Percentiles rank a stretch among this genome's conserved stretches.
Evolutionary conservation across 805 yeast species (phyloP).

Genomic region (Barnettozyma sp.): DNA sequence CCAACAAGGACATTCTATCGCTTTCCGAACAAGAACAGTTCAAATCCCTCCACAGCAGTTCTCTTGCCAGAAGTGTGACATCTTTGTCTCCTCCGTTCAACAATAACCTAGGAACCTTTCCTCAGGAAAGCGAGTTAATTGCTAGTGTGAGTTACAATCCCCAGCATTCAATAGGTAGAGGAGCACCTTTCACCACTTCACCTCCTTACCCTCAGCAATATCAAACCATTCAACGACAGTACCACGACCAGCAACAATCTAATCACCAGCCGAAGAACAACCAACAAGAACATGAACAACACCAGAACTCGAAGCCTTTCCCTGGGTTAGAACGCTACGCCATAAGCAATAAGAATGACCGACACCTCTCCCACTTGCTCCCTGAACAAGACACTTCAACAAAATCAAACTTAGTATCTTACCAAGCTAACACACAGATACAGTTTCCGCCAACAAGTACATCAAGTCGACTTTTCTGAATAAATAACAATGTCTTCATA

Average conservation of each 20-base stretch:
- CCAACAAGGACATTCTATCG: too few relatives aligned
- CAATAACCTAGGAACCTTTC: not conserved
- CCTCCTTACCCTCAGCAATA: not conserved
- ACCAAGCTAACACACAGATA: not conserved
- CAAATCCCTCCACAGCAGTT: not conserved
- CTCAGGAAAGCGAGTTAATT: not conserved
- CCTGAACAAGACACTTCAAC: not conserved
- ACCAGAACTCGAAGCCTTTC: not conserved
- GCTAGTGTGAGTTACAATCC: too few relatives aligned
- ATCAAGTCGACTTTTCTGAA: not conserved
- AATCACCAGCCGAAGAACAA: not conserved
- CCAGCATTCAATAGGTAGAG: too few relatives aligned
- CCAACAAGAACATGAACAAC: not conserved
- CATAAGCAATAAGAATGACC: constrained; percentile 1
- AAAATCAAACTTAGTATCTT: not conserved
- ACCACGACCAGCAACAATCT: not conserved
- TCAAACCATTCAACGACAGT: not conserved
- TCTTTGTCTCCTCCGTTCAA: not conserved
- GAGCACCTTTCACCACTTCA: too few relatives aligned
- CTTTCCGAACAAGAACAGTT: not conserved
- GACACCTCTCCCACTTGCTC: too few relatives aligned
- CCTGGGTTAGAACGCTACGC: constrained; percentile 3
- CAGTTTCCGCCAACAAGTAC: constrained; percentile 6
- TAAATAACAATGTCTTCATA: too few relatives aligned
- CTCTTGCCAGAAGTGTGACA: not conserved